Evolutionary conservation across 2,329 filamentous ascomycete species (phyloP).

Genomic region (Penicillium sp.): DNA sequence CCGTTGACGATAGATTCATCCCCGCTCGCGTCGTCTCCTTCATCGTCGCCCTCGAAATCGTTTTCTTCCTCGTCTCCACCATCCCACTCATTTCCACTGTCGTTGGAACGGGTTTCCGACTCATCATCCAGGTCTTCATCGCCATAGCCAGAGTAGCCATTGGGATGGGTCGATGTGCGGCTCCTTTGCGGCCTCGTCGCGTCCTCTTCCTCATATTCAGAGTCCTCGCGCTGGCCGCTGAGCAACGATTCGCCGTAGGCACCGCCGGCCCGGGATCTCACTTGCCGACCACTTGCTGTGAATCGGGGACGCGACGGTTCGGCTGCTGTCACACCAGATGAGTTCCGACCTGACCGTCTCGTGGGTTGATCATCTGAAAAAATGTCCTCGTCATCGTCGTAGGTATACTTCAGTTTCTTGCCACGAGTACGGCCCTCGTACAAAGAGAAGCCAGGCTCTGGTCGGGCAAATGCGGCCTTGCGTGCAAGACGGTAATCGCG

Average conservation of each 20-base stretch:
- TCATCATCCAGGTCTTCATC: conserved; percentile 70
- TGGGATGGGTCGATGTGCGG: conserved; percentile 36
- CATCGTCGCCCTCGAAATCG: conserved; percentile 64
- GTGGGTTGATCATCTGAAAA: conserved; percentile 69
- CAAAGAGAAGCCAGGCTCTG: conserved; percentile 86
- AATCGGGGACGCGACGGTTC: conserved; percentile 69
- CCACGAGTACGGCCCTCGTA: conserved; percentile 97
- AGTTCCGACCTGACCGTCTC: conserved; percentile 67
- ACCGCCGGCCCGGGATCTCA: conserved; percentile 63
- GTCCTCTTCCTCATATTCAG: conserved; percentile 54
- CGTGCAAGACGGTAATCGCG: conserved; percentile 88
- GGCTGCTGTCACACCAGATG: conserved; percentile 73
- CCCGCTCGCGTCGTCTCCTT: conserved; percentile 48
- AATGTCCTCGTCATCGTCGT: conserved; percentile 83
- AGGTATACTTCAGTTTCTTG: conserved; percentile 96
- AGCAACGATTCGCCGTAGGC: conserved; percentile 62
- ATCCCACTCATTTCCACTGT: conserved; percentile 70
- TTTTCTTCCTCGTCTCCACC: conserved; percentile 76
- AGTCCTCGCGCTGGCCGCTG: conserved; percentile 57
- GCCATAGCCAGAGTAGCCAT: conserved; percentile 60
- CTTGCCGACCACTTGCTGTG: conserved; percentile 87
- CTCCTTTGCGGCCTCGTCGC: conserved; percentile 48
- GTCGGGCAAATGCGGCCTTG: conserved; percentile 84
- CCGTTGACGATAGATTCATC: conserved; percentile 54
- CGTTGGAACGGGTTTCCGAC: conserved; percentile 65